Percentiles rank a stretch among this genome's conserved stretches.
Evolutionary conservation across 2,329 filamentous ascomycete genomes (phyloP).

Genomic region (Fusarium tupiense): DNA sequence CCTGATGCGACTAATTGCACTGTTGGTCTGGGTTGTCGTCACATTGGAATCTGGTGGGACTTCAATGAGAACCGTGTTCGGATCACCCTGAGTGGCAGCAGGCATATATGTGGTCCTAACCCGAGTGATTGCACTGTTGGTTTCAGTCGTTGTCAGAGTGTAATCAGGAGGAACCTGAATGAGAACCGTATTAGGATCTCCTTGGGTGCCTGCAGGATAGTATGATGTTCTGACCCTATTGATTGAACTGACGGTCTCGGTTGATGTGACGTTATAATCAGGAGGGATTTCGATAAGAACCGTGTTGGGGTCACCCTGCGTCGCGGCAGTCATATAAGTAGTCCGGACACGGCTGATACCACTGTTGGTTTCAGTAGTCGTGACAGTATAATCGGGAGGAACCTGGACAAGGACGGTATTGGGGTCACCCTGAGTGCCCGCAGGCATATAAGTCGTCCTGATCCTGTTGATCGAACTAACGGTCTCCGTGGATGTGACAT

Average conservation of each 20-base stretch:
- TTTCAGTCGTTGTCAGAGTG: constrained; percentile 6
- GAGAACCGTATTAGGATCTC: constrained; percentile 11
- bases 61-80: constrained; percentile 1
- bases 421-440: background rate
- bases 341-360: background rate
- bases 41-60: background rate
- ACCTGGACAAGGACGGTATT: background rate
- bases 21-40: background rate
- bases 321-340: background rate
- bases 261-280: background rate
- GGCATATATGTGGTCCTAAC: constrained; percentile 4
- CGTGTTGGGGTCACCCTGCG: background rate
- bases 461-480: background rate
- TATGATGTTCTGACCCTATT: constrained; percentile 1
- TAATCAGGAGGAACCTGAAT: constrained; percentile 14
- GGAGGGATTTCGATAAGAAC: background rate
- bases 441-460: background rate
- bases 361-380: background rate
- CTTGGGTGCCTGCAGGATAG: background rate
- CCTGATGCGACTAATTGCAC: background rate
- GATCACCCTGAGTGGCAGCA: background rate
- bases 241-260: background rate
- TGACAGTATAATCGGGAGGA: background rate
- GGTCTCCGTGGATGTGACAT: background rate
- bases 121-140: background rate